Percentiles rank a stretch among this genome's conserved stretches.
phyloP scores from a whole-genome alignment of 257 asterid genomes.

The Capsicum rhomboideum region DNA sequence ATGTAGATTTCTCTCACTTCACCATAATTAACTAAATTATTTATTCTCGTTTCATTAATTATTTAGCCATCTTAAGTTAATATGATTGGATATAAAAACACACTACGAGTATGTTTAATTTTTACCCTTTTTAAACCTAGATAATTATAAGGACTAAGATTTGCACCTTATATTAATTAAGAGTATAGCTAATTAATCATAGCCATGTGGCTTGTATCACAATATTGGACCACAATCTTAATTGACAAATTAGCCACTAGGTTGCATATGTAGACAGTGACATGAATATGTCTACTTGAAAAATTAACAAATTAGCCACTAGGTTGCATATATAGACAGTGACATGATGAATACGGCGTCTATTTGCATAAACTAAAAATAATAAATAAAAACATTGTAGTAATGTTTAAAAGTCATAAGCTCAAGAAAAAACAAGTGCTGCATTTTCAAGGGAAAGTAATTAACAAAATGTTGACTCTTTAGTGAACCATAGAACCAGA shows the following conservation, averaged over 20 bases:
- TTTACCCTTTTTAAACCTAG: background rate
- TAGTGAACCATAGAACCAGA: background rate
- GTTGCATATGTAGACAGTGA: background rate
- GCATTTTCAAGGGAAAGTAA: background rate
- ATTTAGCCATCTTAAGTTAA: background rate
- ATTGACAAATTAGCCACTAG: background rate
- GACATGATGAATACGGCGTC: background rate
- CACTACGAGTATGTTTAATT: background rate
- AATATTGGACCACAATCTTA: background rate
- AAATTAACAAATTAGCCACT: background rate
- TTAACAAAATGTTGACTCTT: background rate
- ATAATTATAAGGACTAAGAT: background rate
- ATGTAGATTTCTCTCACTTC: background rate
- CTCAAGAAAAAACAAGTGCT: background rate
- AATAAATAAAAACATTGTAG: background rate
- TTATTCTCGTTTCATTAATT: background rate
- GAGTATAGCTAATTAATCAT: background rate
- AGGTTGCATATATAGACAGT: background rate
- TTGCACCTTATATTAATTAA: background rate
- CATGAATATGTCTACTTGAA: background rate
- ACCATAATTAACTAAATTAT: too few relatives aligned
- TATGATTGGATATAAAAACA: background rate
- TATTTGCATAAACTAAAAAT: background rate
- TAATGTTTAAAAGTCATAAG: background rate
- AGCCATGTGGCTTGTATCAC: background rate